Evolutionary conservation across 768 basidiomycete species (phyloP).

Genomic region (Hemileccinum rubropunctum): DNA sequence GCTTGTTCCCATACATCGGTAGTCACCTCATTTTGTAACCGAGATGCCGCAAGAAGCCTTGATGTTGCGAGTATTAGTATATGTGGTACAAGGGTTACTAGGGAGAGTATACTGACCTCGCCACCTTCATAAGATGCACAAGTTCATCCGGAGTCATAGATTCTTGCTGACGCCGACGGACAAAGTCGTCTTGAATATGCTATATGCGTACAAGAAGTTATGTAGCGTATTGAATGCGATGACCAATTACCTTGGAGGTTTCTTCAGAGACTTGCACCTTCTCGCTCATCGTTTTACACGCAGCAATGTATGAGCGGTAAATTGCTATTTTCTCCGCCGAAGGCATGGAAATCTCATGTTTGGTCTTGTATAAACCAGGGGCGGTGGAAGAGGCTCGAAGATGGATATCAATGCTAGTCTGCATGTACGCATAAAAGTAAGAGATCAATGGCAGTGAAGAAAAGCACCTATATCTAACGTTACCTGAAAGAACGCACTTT

Average conservation of each 20-base stretch:
- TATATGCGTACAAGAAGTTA: constrained; percentile 25
- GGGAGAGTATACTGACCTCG: constrained; percentile 48
- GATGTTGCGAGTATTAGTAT: constrained; percentile 6
- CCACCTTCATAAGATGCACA: constrained; percentile 62
- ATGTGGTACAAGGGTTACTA: neutral
- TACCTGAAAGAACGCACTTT: constrained; percentile 75
- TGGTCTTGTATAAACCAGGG: constrained; percentile 47
- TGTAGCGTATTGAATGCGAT: neutral
- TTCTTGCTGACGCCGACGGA: constrained; percentile 38
- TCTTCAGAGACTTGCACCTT: constrained; percentile 50
- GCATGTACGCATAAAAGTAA: neutral
- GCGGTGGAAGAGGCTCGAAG: constrained; percentile 36
- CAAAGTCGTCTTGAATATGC: constrained; percentile 80
- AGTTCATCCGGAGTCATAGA: constrained; percentile 57
- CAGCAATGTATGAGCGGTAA: constrained; percentile 59
- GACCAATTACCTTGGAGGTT: constrained; percentile 53
- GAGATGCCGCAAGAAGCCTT: constrained; percentile 64
- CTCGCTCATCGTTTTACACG: constrained; percentile 49
- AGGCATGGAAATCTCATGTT: constrained; percentile 45
- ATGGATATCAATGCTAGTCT: constrained; percentile 62
- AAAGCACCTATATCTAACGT: neutral
- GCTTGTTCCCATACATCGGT: constrained; percentile 60
- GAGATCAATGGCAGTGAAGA: neutral
- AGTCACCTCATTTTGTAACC: constrained; percentile 54
- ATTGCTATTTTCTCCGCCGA: constrained; percentile 43